These are phyloP conservation scores for Vitis cinerea DNA, from an alignment of 164 flowering plant species.

Conservation along the genomic window DNA sequence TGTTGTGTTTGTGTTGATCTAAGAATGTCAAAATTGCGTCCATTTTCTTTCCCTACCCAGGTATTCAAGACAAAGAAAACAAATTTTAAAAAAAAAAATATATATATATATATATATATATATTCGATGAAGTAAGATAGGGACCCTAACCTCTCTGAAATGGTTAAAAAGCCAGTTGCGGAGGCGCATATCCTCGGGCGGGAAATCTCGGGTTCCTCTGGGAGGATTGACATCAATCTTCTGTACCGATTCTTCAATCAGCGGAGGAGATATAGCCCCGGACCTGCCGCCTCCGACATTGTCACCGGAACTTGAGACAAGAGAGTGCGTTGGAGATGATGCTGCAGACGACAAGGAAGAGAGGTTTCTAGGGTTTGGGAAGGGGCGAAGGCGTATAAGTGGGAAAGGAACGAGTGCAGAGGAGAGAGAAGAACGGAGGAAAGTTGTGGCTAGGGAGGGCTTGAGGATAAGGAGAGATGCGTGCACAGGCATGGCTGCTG, in stretches of 20 bases:
- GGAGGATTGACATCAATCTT: slow-evolving; percentile 94
- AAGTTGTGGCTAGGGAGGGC: background rate
- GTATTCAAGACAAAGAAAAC: slow-evolving; percentile 5
- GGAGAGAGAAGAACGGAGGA: too few species aligned
- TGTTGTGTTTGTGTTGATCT: too few species aligned
- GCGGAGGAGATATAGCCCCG: slow-evolving; percentile 43
- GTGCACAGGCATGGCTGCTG: too few species aligned
- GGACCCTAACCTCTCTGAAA: slow-evolving; percentile 65
- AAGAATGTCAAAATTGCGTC: too few species aligned
- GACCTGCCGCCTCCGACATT: slow-evolving; percentile 43
- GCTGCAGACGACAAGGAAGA: slow-evolving; percentile 9
- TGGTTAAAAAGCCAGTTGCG: slow-evolving; percentile 84
- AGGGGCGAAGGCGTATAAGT: background rate
- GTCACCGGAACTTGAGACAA: slow-evolving; percentile 6
- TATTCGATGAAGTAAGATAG: background rate
- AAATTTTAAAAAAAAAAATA: background rate
- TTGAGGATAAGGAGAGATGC: background rate
- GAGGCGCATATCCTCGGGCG: slow-evolving; percentile 97
- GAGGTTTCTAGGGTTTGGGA: slow-evolving; percentile 22
- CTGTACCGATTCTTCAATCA: slow-evolving; percentile 27
- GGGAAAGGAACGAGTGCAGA: too few species aligned
- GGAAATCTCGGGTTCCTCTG: slow-evolving; percentile 90
- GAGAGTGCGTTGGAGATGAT: slow-evolving; percentile 7
- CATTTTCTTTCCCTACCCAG: too few species aligned
- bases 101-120: background rate